Percentiles rank a stretch among this genome's conserved stretches.
Conservation (phyloP, 192 early-diverging fungal genomes). For the Hyaloraphidium curvatum region DNA sequence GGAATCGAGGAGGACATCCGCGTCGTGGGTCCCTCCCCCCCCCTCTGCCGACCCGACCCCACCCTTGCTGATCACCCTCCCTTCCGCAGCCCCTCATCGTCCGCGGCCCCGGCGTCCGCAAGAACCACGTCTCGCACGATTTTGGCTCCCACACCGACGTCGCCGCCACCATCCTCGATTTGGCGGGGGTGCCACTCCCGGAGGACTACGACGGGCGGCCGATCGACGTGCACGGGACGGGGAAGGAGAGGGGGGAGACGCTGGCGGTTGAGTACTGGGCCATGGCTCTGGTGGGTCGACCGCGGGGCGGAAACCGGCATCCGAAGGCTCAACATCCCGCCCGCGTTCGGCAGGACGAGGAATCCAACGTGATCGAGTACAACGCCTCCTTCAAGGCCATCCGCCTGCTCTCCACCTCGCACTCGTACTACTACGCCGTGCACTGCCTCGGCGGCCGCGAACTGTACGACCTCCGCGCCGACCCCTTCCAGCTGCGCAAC, state of each 20-base stretch:
- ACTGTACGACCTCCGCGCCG: slow-evolving; percentile 27
- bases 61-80: too few species aligned
- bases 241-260: slow-evolving; percentile 19
- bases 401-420: slow-evolving; percentile 23
- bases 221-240: slow-evolving; percentile 27
- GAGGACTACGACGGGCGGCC: slow-evolving; percentile 29
- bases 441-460: slow-evolving; percentile 37
- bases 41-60: too few species aligned
- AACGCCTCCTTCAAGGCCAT: slow-evolving; percentile 30
- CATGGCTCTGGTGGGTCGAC: too few species aligned
- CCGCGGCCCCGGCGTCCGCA: slow-evolving; percentile 37
- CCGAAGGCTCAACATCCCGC: too few species aligned
- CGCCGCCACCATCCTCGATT: slow-evolving; percentile 34
- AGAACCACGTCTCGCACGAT: slow-evolving; percentile 16
- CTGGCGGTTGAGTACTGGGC: slow-evolving; percentile 33
- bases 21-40: too few species aligned
- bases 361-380: slow-evolving; percentile 5
- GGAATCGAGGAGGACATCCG: slow-evolving; percentile 44
- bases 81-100: slow-evolving; percentile 37
- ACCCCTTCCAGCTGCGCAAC: slow-evolving; percentile 36
- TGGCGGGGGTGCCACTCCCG: slow-evolving; percentile 21
- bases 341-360: slow-evolving; percentile 13
- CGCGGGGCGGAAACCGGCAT: too few species aligned
- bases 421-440: slow-evolving; percentile 28
- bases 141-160: slow-evolving; percentile 34